Percentiles rank a stretch among this genome's conserved stretches.
Evolutionary conservation across 2,329 filamentous ascomycete genomes (phyloP).

Genomic region (Phialemonium atrogriseum): DNA sequence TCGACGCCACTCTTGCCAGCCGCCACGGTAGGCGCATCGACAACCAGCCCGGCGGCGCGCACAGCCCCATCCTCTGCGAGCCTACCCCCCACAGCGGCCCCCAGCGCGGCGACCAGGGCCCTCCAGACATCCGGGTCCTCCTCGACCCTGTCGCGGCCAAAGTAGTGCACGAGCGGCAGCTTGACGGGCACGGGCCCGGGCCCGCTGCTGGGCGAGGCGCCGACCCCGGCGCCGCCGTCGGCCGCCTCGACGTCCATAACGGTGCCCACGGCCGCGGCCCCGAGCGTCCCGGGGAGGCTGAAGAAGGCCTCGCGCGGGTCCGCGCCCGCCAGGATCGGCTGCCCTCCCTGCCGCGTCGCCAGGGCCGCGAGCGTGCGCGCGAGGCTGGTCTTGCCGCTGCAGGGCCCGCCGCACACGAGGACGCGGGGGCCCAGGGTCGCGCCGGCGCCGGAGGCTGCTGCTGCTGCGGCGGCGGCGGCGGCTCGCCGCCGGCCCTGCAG

Average conservation of each 20-base stretch:
- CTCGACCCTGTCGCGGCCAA: slow-evolving; percentile 64
- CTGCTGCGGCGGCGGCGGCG: slow-evolving; percentile 33
- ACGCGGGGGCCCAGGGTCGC: slow-evolving; percentile 52
- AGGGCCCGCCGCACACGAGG: slow-evolving; percentile 69
- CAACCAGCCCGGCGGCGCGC: slow-evolving; percentile 67
- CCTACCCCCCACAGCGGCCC: slow-evolving; percentile 68
- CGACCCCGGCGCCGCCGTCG: slow-evolving; percentile 87
- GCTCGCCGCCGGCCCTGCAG: slow-evolving; percentile 64
- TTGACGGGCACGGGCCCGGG: slow-evolving; percentile 85
- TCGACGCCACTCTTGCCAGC: slow-evolving; percentile 51
- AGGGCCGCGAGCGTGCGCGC: slow-evolving; percentile 72
- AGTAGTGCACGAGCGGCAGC: slow-evolving; percentile 84
- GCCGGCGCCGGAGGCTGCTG: slow-evolving; percentile 21
- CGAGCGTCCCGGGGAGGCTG: slow-evolving; percentile 71
- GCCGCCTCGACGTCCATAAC: slow-evolving; percentile 74
- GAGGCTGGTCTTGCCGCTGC: slow-evolving; percentile 76
- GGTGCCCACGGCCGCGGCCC: slow-evolving; percentile 77
- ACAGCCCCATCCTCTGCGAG: slow-evolving; percentile 67
- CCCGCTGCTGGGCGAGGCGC: slow-evolving; percentile 81
- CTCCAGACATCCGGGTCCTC: slow-evolving; percentile 67
- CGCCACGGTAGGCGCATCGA: slow-evolving; percentile 71
- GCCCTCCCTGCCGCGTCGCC: slow-evolving; percentile 63
- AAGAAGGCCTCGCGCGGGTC: slow-evolving; percentile 76
- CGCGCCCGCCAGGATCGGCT: slow-evolving; percentile 76
- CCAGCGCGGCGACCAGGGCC: slow-evolving; percentile 66